Percentiles rank a stretch among this genome's conserved stretches.
Evolutionary conservation across 1,284 basidiomycete genomes (phyloP).

Genomic region (Naganishia albida): DNA sequence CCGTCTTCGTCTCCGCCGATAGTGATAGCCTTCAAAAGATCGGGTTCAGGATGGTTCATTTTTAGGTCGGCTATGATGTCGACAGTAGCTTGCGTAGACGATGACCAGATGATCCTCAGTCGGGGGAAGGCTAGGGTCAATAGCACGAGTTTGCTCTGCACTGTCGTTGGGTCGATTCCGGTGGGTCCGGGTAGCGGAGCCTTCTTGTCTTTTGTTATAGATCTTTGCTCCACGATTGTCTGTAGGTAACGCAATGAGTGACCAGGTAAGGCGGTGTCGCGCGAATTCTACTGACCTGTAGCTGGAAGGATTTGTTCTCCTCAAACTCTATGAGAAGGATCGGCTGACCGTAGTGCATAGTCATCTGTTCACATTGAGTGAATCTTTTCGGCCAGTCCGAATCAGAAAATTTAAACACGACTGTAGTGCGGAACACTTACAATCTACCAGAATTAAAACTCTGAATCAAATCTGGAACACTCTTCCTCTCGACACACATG

Average conservation of each 20-base stretch:
- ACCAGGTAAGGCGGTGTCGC: neutral
- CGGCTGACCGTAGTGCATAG: constrained; percentile 89
- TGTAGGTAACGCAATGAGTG: neutral
- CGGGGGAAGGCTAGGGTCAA: constrained; percentile 87
- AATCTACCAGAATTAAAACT: constrained; percentile 91
- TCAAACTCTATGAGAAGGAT: constrained; percentile 98
- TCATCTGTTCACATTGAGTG: constrained; percentile 97
- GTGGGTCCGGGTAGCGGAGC: constrained; percentile 17
- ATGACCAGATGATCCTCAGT: constrained; percentile 93
- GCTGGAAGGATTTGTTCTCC: constrained; percentile 90
- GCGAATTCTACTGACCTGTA: constrained; percentile 70
- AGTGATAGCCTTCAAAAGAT: constrained; percentile 69
- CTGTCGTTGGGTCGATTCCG: constrained; percentile 55
- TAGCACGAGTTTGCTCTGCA: constrained; percentile 88
- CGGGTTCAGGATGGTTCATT: constrained; percentile 77
- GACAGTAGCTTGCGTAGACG: constrained; percentile 87
- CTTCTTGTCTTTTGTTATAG: constrained; percentile 28
- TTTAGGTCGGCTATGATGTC: constrained; percentile 95
- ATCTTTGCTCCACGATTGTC: constrained; percentile 29
- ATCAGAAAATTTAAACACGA: constrained; percentile 5
- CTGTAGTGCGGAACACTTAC: constrained; percentile 59
- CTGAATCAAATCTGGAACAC: constrained; percentile 82
- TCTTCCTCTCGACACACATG: constrained; percentile 95
- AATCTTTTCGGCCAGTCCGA: constrained; percentile 63
- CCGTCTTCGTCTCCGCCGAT: constrained; percentile 77